These are phyloP conservation scores for Durusdinium trenchii DNA, from an alignment of 73 alveolate species.

Conservation along the genomic window DNA sequence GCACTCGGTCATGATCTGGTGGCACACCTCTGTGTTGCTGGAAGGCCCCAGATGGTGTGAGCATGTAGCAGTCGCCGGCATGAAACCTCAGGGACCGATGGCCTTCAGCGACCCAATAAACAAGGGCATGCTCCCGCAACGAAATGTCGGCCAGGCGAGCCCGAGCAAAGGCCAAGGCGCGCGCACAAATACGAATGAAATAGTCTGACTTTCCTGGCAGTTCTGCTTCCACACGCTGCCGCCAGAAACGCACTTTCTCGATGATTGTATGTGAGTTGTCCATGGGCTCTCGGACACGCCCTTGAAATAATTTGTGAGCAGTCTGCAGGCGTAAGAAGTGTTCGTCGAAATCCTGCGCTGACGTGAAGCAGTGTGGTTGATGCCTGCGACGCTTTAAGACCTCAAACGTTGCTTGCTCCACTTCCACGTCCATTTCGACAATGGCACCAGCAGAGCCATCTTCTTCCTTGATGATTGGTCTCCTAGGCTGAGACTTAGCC, in stretches of 20 bases:
- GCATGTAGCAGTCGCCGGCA: slow-evolving; percentile 60
- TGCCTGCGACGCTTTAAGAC: not conserved
- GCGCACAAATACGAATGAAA: not conserved
- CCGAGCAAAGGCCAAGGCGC: not conserved
- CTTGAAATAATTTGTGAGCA: not conserved
- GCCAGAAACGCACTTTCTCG: not conserved
- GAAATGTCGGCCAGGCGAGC: slow-evolving; percentile 14
- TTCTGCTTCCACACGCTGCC: not conserved
- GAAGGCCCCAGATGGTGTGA: not conserved
- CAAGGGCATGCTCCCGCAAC: slow-evolving; percentile 38
- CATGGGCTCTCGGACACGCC: not conserved
- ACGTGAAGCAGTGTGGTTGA: not conserved
- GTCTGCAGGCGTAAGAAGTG: not conserved
- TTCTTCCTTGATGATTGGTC: no score
- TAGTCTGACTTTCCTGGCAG: no score
- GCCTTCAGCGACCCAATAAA: slow-evolving; percentile 48
- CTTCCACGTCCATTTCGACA: not conserved
- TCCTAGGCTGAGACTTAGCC: no score
- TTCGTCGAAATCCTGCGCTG: not conserved
- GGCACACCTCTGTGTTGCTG: slow-evolving; percentile 52
- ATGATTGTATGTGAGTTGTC: not conserved
- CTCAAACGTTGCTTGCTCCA: not conserved
- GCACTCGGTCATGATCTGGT: slow-evolving; percentile 36
- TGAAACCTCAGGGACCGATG: slow-evolving; percentile 22
- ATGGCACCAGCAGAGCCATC: no score